phyloP scores from a whole-genome alignment of 2,329 filamentous ascomycete species.

The Alternaria postmessia region DNA sequence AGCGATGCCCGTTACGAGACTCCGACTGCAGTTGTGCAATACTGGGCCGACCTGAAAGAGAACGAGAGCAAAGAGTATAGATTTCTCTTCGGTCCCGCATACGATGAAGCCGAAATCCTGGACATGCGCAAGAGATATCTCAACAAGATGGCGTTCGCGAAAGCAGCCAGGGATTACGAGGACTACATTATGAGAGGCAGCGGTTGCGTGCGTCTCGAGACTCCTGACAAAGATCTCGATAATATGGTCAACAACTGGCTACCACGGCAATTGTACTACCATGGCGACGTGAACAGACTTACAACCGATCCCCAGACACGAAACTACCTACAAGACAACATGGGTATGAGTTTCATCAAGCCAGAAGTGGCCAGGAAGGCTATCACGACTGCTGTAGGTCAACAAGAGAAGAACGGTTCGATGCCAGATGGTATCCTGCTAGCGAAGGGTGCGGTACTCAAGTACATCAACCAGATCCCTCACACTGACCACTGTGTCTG shows the following conservation, averaged over 20 bases:
- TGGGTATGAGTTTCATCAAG: constrained; percentile 67
- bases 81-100: constrained; percentile 64
- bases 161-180: constrained; percentile 59
- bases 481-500: constrained; percentile 68
- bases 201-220: constrained; percentile 62
- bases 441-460: constrained; percentile 63
- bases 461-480: constrained; percentile 69
- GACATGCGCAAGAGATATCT: constrained; percentile 59
- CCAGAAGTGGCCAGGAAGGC: constrained; percentile 59
- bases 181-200: constrained; percentile 60
- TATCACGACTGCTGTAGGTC: constrained; percentile 60
- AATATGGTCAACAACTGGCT: constrained; percentile 69
- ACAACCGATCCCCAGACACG: constrained; percentile 67
- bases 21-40: constrained; percentile 63
- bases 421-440: constrained; percentile 67
- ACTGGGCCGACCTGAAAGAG: constrained; percentile 54
- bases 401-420: constrained; percentile 63
- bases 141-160: constrained; percentile 58
- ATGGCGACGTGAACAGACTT: constrained; percentile 66
- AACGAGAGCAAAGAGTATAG: constrained; percentile 59
- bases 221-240: constrained; percentile 63
- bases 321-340: constrained; percentile 68
- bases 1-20: constrained; percentile 65
- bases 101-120: constrained; percentile 61
- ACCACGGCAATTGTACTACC: constrained; percentile 66